These are phyloP conservation scores for Ophiostoma perfectum DNA, from an alignment of 2,329 filamentous ascomycete species.

Conservation along the genomic window DNA sequence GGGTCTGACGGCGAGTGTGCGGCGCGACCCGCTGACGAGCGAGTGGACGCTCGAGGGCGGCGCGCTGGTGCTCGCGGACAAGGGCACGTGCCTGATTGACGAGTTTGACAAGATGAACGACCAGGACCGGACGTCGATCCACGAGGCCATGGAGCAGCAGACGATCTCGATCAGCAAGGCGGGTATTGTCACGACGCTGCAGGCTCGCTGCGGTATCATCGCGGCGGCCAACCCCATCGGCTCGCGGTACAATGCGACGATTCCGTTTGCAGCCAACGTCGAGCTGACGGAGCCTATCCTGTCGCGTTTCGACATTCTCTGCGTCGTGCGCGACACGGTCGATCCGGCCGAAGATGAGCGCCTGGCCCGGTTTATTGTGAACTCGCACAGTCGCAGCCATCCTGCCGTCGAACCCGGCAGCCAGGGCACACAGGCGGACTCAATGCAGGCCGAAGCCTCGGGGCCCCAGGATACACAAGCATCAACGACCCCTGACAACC, in stretches of 20 bases:
- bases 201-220: slow-evolving; percentile 92
- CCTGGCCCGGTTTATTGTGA: slow-evolving; percentile 88
- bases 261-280: slow-evolving; percentile 93
- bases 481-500: slow-evolving; percentile 46
- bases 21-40: slow-evolving; percentile 87
- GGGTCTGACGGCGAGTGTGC: slow-evolving; percentile 93
- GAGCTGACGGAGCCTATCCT: slow-evolving; percentile 95
- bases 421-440: slow-evolving; percentile 24
- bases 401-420: slow-evolving; percentile 29
- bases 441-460: slow-evolving; percentile 58
- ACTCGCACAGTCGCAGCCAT: slow-evolving; percentile 87
- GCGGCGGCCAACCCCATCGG: slow-evolving; percentile 95
- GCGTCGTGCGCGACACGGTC: slow-evolving; percentile 91
- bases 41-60: slow-evolving; percentile 98
- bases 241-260: slow-evolving; percentile 92
- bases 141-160: slow-evolving; percentile 99
- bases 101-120: slow-evolving; percentile 99
- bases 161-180: slow-evolving; percentile 99
- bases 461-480: slow-evolving; percentile 22
- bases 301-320: slow-evolving; percentile 96
- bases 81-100: slow-evolving; percentile 92
- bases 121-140: slow-evolving; percentile 93
- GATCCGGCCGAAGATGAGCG: slow-evolving; percentile 90
- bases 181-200: slow-evolving; percentile 93
- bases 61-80: slow-evolving; percentile 88